These are phyloP conservation scores for Thraustochytrium striatum DNA, from an alignment of 352 stramenopile genomes.

Conservation along the genomic window DNA sequence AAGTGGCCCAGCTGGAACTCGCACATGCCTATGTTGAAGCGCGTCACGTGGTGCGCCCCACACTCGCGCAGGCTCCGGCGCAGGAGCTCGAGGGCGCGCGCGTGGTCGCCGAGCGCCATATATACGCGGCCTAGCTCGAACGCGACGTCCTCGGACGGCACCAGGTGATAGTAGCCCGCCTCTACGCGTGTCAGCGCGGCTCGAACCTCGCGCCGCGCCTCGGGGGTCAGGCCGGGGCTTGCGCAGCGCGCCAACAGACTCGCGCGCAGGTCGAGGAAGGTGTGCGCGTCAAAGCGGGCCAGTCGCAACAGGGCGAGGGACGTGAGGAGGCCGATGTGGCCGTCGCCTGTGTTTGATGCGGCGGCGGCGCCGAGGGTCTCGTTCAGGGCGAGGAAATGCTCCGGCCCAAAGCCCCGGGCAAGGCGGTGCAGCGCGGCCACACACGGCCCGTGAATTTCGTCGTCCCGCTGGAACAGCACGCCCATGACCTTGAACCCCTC, in stretches of 20 bases:
- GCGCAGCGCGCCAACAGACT: conserved; percentile 56
- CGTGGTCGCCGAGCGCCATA: conserved; percentile 50
- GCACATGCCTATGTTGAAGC: conserved; percentile 53
- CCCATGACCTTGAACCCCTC: conserved; percentile 42
- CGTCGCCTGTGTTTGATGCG: conserved; percentile 66
- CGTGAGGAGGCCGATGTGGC: no score
- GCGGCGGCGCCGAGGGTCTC: conserved; percentile 62
- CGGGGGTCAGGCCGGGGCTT: neutral
- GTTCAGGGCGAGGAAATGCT: conserved; percentile 34
- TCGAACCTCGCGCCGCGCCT: neutral
- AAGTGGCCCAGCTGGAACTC: neutral
- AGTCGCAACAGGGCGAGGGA: conserved; percentile 38
- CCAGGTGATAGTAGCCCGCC: conserved; percentile 46
- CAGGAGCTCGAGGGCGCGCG: conserved; percentile 31
- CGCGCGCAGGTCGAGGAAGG: conserved; percentile 47
- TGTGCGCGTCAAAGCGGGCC: conserved; percentile 30
- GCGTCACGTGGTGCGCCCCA: conserved; percentile 50
- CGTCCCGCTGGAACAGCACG: conserved; percentile 1
- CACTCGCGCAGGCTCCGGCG: neutral
- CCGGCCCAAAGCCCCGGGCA: conserved; percentile 59
- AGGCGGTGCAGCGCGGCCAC: conserved; percentile 57
- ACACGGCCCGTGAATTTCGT: neutral
- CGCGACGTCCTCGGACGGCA: conserved; percentile 47
- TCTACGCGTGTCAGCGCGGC: neutral
- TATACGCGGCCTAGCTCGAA: conserved; percentile 51